phyloP scores from a whole-genome alignment of 2,329 filamentous ascomycete genomes.

The Trichocomaceae sp. region DNA sequence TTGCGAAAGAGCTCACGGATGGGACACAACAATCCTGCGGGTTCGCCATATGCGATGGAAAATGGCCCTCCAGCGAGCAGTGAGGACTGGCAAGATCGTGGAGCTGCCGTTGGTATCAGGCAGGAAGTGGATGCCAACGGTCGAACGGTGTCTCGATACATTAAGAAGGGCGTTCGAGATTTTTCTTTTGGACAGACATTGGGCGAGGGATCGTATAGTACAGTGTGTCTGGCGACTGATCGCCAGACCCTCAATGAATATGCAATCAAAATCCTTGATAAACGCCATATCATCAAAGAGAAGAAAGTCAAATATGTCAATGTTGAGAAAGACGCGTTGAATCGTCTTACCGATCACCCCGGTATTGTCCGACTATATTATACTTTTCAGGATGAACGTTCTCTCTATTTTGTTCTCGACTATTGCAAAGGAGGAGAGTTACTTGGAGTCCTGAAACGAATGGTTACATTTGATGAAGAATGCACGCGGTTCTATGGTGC shows the following conservation, averaged over 20 bases:
- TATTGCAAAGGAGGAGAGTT: conserved; percentile 88
- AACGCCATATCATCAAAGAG: conserved; percentile 98
- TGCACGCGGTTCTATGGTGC: conserved; percentile 92
- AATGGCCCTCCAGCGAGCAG: conserved; percentile 58
- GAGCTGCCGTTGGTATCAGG: conserved; percentile 76
- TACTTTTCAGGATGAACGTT: conserved; percentile 95
- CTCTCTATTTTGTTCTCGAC: conserved; percentile 93
- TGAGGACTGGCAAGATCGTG: conserved; percentile 93
- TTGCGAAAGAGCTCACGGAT: conserved; percentile 71
- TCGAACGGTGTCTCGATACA: conserved; percentile 69
- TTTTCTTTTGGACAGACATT: conserved; percentile 88
- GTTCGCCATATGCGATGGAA: conserved; percentile 50
- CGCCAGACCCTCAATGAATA: conserved; percentile 92
- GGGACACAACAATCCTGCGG: conserved; percentile 47
- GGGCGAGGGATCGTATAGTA: conserved; percentile 96
- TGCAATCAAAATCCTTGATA: conserved; percentile 96
- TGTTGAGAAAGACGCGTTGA: conserved; percentile 97
- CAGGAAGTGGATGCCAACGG: conserved; percentile 82
- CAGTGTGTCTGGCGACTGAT: conserved; percentile 86
- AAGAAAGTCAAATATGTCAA: conserved; percentile 99
- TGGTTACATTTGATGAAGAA: conserved; percentile 88
- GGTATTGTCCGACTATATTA: conserved; percentile 96
- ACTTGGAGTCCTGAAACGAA: conserved; percentile 86
- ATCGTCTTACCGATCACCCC: conserved; percentile 90
- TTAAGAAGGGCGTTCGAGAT: conserved; percentile 96